phyloP scores from a whole-genome alignment of 1,284 basidiomycete species.

The Heliocybe sulcata region DNA sequence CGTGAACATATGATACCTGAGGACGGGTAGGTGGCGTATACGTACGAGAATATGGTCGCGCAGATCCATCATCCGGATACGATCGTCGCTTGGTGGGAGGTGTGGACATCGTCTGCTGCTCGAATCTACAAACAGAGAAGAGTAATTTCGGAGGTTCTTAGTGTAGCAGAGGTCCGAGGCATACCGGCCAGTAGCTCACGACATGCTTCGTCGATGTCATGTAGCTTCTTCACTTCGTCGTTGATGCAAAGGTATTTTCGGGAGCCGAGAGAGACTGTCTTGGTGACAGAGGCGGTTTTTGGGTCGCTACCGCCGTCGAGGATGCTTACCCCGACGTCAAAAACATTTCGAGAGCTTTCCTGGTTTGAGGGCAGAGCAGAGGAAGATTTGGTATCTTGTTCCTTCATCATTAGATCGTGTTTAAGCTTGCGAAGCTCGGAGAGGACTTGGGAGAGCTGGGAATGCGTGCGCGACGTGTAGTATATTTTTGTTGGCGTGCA shows the following conservation, averaged over 20 bases:
- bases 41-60: constrained; percentile 83
- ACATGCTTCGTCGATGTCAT: constrained; percentile 91
- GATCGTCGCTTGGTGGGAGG: constrained; percentile 75
- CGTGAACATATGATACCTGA: too few species aligned
- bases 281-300: constrained; percentile 23
- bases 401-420: constrained; percentile 12
- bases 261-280: constrained; percentile 83
- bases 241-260: constrained; percentile 94
- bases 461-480: constrained; percentile 94
- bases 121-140: neutral
- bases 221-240: constrained; percentile 58
- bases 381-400: neutral
- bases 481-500: constrained; percentile 78
- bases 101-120: constrained; percentile 60
- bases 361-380: too few species aligned
- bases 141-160: neutral
- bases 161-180: constrained; percentile 10
- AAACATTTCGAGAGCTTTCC: too few species aligned
- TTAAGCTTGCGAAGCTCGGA: constrained; percentile 77
- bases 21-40: neutral
- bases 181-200: constrained; percentile 79
- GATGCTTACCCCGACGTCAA: neutral
- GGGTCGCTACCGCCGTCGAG: constrained; percentile 20
- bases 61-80: constrained; percentile 73
- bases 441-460: constrained; percentile 88